Evolutionary conservation across 495 filamentous ascomycete genomes (phyloP), one percentile per base, ranked within the genome.

Genomic region (Rusavskia elegans): DNA sequence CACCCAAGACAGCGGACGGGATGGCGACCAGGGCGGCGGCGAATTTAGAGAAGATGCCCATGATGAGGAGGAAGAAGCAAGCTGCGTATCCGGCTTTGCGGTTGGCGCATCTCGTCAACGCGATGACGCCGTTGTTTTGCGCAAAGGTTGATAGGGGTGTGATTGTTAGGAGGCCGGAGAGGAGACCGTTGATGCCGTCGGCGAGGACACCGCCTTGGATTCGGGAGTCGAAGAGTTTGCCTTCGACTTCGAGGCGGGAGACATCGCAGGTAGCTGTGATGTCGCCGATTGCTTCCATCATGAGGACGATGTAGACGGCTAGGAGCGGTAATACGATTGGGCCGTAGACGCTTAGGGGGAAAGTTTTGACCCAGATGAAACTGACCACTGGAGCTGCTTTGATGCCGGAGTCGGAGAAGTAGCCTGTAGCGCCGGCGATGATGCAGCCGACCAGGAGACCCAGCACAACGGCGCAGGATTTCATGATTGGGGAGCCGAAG

Each of bases 121-220:
- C 82, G 55, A 96, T 94, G 52, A 96, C 89, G 57, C 88, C 81
- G 68, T 96, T 96, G 67, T 95, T 95, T 66, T 95, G 87, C 0
- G 88, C 82, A 48, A 81, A 81, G 7, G 56, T 57, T 2, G 49
- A 52, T 81, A 90, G 86, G 20, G 88, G 86, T 0, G 83, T 87
- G 57, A 89, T 87, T 27, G 89, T 94, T 70, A 78, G 81, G 40
- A 95, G 74, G 1, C 81, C 85, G 16, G 87, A 85, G 25, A 95
- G 61, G 48, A 90, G 67, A 30, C 87, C 86, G 64, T 84, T 89
- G 36, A 90, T 53, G n/a, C 88, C 87, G 60, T 93, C 89, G 1
- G 85, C 84, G 0, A 93, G 68, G 25, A 95, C 78, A 53, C 89
- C 89, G 17, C 89, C 89, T 63, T 93, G 88, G 64, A 96, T 90